Conservation (phyloP, 192 early-diverging fungal species). For the Backusella sp. region DNA sequence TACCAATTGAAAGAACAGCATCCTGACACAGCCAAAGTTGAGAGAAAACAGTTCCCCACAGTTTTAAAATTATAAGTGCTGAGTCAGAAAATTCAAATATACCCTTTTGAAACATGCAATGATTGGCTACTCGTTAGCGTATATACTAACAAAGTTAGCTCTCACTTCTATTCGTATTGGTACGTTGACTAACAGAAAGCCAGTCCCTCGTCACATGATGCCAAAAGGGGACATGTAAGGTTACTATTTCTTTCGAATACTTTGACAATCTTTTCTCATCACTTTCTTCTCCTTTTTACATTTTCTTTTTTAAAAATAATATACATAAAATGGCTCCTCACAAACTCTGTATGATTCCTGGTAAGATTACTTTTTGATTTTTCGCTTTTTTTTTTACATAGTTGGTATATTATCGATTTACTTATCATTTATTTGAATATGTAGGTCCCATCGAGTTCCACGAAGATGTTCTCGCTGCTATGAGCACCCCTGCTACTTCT, state of each 20-base stretch:
- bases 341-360: slow-evolving; percentile 95
- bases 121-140: background rate
- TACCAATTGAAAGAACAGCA: background rate
- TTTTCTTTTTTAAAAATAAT: background rate
- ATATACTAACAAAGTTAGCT: background rate
- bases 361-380: slow-evolving; percentile 34
- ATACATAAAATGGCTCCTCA: slow-evolving; percentile 34
- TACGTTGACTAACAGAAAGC: background rate
- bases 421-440: background rate
- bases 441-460: slow-evolving; percentile 94
- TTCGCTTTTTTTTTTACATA: background rate
- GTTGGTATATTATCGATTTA: background rate
- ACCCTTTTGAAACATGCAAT: background rate
- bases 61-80: slow-evolving; percentile 1
- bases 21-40: background rate
- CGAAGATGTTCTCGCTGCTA: slow-evolving; percentile 75
- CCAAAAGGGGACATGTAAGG: background rate
- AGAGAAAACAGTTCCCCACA: background rate
- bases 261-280: slow-evolving; percentile 6
- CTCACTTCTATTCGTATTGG: background rate
- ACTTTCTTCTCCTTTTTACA: slow-evolving; percentile 2
- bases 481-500: slow-evolving; percentile 91
- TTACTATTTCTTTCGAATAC: background rate
- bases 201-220: slow-evolving; percentile 1
- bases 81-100: background rate